Percentiles rank a stretch among this genome's conserved stretches.
Conservation (phyloP, 2,329 filamentous ascomycete genomes). For the Colletotrichum phormii region DNA sequence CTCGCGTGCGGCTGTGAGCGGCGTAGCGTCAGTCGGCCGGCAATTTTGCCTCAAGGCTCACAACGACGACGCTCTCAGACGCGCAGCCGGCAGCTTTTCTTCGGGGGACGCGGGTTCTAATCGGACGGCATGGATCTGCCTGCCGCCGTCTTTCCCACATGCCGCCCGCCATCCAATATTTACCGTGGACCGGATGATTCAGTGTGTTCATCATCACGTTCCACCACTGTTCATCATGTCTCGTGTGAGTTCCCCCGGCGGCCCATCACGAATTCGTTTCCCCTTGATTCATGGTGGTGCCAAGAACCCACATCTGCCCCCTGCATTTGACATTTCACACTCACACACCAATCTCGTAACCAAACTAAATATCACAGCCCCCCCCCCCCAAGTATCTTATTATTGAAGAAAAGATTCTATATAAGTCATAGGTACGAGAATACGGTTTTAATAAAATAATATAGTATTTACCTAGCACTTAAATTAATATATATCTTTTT, state of each 20-base stretch:
- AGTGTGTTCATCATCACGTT: not conserved
- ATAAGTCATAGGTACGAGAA: no score
- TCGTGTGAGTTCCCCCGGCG: not conserved
- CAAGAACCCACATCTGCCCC: conserved; percentile 29
- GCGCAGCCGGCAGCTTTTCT: not conserved
- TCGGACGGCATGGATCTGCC: conserved; percentile 31
- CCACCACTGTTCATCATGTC: not conserved
- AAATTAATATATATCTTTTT: no score
- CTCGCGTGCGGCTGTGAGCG: not conserved
- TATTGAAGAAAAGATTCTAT: no score
- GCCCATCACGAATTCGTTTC: not conserved
- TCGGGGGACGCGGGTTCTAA: not conserved
- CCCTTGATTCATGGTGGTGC: conserved; percentile 20
- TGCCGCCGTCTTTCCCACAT: conserved; percentile 18
- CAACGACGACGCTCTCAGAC: not conserved
- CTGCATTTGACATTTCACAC: conserved; percentile 24
- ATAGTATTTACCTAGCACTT: no score
- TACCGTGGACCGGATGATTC: not conserved
- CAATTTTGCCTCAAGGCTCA: not conserved
- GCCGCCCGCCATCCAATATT: conserved; percentile 13
- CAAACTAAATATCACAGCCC: not conserved
- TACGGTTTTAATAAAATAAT: no score
- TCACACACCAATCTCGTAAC: conserved; percentile 10
- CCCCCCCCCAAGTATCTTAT: no score
- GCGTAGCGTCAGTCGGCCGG: not conserved